Percentiles rank a stretch among this genome's conserved stretches.
Conservation (phyloP, 441 rosid genomes). For the Iberis amara region DNA sequence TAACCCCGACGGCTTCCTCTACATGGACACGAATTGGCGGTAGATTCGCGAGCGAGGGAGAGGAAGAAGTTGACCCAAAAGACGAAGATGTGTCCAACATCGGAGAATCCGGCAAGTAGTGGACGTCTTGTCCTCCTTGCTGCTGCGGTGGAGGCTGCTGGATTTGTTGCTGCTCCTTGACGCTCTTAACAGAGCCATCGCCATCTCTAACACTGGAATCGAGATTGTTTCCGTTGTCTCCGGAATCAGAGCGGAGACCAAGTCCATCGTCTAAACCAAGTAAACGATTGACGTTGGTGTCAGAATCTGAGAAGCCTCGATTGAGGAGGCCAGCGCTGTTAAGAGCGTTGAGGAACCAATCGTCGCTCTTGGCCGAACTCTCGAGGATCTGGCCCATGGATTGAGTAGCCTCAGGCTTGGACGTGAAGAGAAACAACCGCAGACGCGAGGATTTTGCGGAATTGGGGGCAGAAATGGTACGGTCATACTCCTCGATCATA, state of each 20-base stretch:
- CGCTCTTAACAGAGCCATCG: constrained; percentile 47
- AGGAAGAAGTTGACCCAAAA: constrained; percentile 87
- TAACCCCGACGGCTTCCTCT: constrained; percentile 37
- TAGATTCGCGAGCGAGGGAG: constrained; percentile 75
- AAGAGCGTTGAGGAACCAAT: constrained; percentile 80
- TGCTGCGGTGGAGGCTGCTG: constrained; percentile 27
- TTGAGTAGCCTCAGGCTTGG: constrained; percentile 65
- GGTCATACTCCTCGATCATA: constrained; percentile 93
- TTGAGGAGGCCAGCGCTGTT: constrained; percentile 55
- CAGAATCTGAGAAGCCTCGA: constrained; percentile 69
- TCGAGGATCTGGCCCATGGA: constrained; percentile 70
- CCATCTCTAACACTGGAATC: constrained; percentile 33
- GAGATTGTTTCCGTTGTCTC: constrained; percentile 32
- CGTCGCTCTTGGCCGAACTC: constrained; percentile 61
- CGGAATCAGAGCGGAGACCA: constrained; percentile 28
- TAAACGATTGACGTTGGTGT: constrained; percentile 57
- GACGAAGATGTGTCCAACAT: constrained; percentile 87
- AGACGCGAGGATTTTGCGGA: constrained; percentile 51
- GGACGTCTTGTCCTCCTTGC: constrained; percentile 62
- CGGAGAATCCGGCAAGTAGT: constrained; percentile 90
- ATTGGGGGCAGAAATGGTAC: constrained; percentile 36
- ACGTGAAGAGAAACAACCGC: constrained; percentile 66
- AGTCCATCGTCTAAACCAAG: constrained; percentile 62
- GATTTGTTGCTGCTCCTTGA: constrained; percentile 26
- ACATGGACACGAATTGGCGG: constrained; percentile 86